These are phyloP conservation scores for Stemphylium beticola DNA, from an alignment of 2,329 filamentous ascomycete species.

Conservation along the genomic window DNA sequence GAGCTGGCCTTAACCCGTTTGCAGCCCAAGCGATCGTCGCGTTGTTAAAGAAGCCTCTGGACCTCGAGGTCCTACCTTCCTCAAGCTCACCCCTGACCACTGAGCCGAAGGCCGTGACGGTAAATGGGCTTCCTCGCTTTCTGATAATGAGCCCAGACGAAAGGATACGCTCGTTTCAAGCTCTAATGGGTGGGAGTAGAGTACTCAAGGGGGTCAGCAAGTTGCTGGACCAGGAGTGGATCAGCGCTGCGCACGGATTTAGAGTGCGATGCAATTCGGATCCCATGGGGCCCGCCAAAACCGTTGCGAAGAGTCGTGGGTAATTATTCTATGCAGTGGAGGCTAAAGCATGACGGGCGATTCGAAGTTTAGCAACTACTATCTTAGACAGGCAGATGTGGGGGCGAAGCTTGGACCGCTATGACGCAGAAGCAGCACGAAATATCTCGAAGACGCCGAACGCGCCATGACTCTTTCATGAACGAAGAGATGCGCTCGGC, in stretches of 20 bases:
- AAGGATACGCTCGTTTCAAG: conserved; percentile 58
- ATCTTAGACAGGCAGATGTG: conserved; percentile 2
- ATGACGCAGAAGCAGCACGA: conserved; percentile 32
- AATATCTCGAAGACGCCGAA: conserved; percentile 24
- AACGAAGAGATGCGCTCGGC: neutral
- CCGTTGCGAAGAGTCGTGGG: neutral
- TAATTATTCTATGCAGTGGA: neutral
- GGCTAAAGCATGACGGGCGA: neutral
- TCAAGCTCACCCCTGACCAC: conserved; percentile 6
- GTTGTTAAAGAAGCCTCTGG: conserved; percentile 33
- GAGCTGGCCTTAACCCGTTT: conserved; percentile 71
- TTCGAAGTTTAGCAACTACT: neutral
- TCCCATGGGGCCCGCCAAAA: neutral
- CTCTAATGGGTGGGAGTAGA: conserved; percentile 60
- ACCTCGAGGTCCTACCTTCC: conserved; percentile 10
- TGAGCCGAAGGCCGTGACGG: conserved; percentile 1
- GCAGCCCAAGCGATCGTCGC: conserved; percentile 70
- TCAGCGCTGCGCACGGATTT: conserved; percentile 45
- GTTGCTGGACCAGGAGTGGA: conserved; percentile 60
- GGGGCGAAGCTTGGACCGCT: conserved; percentile 17
- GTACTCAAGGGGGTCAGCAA: conserved; percentile 61
- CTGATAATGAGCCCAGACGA: conserved; percentile 62
- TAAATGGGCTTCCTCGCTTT: conserved; percentile 60
- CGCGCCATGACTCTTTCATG: conserved; percentile 1
- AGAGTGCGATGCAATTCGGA: conserved; percentile 16